Percentiles rank a stretch among this genome's conserved stretches.
Conservation (phyloP, 2,329 filamentous ascomycete genomes). For the Exophiala aquamarina region DNA sequence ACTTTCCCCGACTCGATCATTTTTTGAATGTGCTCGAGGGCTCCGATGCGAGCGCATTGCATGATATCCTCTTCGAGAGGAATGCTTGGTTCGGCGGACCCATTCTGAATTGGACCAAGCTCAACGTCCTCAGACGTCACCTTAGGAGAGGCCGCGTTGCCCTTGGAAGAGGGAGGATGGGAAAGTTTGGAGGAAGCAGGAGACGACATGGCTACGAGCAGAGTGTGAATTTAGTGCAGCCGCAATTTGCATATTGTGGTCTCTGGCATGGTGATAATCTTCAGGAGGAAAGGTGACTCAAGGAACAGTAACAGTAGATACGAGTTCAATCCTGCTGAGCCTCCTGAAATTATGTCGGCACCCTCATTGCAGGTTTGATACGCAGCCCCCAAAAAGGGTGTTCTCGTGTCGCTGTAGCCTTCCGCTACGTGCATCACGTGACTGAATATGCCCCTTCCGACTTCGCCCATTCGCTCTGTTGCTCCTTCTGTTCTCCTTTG, state of each 20-base stretch:
- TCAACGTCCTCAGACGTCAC: constrained; percentile 26
- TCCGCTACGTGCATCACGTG: too few species aligned
- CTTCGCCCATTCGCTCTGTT: too few species aligned
- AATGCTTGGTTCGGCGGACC: constrained; percentile 31
- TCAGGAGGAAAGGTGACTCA: too few species aligned
- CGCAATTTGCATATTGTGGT: too few species aligned
- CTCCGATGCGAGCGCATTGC: constrained; percentile 87
- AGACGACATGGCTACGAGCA: constrained; percentile 18
- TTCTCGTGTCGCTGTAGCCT: too few species aligned
- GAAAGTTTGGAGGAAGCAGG: constrained; percentile 17
- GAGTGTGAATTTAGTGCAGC: constrained; percentile 9
- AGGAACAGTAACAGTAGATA: too few species aligned
- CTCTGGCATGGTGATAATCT: constrained; percentile 1
- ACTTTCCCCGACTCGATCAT: constrained; percentile 81
- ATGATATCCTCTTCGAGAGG: constrained; percentile 80
- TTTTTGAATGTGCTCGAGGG: constrained; percentile 82
- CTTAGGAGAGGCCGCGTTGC: constrained; percentile 20
- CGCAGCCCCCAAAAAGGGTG: too few species aligned
- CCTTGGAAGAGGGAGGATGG: constrained; percentile 20
- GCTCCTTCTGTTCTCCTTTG: too few species aligned
- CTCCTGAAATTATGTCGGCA: too few species aligned
- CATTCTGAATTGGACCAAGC: constrained; percentile 28
- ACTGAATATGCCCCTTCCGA: too few species aligned
- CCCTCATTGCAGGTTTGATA: too few species aligned
- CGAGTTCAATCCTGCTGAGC: too few species aligned